Base-by-base conservation (phyloP, 2,329 filamentous ascomycete genomes). In the Penicillium occitanis region DNA sequence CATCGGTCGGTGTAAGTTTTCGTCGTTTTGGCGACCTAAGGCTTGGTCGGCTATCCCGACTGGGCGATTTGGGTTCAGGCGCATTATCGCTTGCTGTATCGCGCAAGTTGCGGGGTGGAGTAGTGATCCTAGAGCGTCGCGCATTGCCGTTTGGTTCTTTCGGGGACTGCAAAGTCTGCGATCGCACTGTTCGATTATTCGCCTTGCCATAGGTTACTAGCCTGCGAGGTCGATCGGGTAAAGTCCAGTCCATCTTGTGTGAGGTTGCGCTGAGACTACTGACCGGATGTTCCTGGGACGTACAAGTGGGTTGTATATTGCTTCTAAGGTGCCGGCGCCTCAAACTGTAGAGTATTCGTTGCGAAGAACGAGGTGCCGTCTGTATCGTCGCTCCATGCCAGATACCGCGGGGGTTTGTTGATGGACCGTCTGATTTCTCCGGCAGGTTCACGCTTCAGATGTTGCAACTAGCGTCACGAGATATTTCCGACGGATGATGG, bases 181-280 rank as follows among this genome's bases (percentile, higher is more conserved):
- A 37, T 58, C 35, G 65, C 10, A 44, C 51, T 11, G 44, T 22
- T 35, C 53, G 44, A 25, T 59, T 63, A 6, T 42, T 61, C 17
- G 65, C 64, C 37, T 76, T 78, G 64, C 79, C 77, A 68, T 81
- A 81, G 10, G 78, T 80, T 59, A 75, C 74, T 61, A 71, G 67
- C 65, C 73, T 77, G 61, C 76, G 77, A 68, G 70, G 69, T 63
- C 68, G 67, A 55, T 59, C 67, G 10, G 48, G 61, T 64, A 64
- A 66, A 22, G 66, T 69, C 66, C 67, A 62, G 42, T 61, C 55
- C 63, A 67, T 66, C 63, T 57, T 64, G 40, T 40, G 48, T 25
- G 55, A 25, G 11, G 7, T 42, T 22, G 14, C 14, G 42, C n/a
- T 22, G n/a, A 55, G 50, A 35, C 28, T 17, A 64, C 58, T 46